Percentiles rank a stretch among this genome's conserved stretches.
Evolutionary conservation across 805 yeast genomes (phyloP).

Genomic region (Sugiyamaella valdiviana): DNA sequence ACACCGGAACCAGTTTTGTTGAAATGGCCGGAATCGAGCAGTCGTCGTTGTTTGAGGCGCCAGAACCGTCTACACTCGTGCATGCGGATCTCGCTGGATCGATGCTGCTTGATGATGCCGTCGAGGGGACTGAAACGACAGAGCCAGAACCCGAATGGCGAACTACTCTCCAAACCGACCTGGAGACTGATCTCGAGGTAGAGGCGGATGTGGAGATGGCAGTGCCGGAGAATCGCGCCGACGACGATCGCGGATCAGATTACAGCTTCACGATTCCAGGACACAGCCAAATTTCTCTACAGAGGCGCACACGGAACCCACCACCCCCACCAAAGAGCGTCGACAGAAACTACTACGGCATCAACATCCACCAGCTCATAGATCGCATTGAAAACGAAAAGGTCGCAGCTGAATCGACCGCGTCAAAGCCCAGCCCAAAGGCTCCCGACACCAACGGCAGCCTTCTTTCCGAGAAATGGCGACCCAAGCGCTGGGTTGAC

Average conservation of each 20-base stretch:
- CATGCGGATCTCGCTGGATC: not conserved
- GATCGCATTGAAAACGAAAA: conserved; percentile 2
- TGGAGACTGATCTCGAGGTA: not conserved
- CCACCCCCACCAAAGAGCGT: not conserved
- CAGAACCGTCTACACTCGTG: not conserved
- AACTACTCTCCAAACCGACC: not conserved
- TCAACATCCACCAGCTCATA: conserved; percentile 16
- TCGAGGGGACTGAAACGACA: not conserved
- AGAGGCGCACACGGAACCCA: not conserved
- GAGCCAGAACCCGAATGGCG: no score
- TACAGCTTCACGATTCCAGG: not conserved
- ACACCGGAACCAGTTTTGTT: not conserved
- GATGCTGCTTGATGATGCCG: not conserved
- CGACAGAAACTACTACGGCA: conserved; percentile 16
- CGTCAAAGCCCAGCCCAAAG: not conserved
- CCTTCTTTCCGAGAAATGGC: conserved; percentile 59
- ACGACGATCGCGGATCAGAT: not conserved
- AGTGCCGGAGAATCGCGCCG: not conserved
- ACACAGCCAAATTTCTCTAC: not conserved
- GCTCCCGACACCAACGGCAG: not conserved
- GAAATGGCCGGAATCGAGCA: not conserved
- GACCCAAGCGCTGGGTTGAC: conserved; percentile 59
- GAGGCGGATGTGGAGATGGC: not conserved
- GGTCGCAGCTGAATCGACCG: not conserved
- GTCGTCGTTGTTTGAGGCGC: not conserved